These are phyloP conservation scores for Patellifolia procumbens DNA, from an alignment of 179 eudicot species.

Conservation along the genomic window DNA sequence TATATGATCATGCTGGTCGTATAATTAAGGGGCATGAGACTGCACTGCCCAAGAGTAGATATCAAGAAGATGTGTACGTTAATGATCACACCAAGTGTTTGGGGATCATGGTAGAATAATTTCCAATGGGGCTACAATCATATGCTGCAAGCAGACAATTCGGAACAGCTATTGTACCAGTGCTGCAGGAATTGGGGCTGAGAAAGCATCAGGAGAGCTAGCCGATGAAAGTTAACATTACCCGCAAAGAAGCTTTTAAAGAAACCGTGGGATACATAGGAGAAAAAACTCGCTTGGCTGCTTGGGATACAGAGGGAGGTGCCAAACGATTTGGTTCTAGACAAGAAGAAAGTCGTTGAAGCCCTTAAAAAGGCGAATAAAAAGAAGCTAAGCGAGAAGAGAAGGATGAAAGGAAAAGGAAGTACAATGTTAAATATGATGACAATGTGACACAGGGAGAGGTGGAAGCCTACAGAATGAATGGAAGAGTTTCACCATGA, in stretches of 20 bases:
- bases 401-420: constrained; percentile 80
- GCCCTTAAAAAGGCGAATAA: constrained; percentile 62
- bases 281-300: constrained; percentile 67
- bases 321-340: constrained; percentile 82
- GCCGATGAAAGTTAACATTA: constrained; percentile 93
- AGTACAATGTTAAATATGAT: constrained; percentile 77
- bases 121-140: constrained; percentile 96
- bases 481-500: constrained; percentile 79
- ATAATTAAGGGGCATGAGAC: constrained; percentile 80
- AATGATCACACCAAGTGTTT: constrained; percentile 81
- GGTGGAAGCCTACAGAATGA: constrained; percentile 94
- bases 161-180: constrained; percentile 93
- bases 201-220: constrained; percentile 81
- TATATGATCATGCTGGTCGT: constrained; percentile 91
- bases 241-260: constrained; percentile 88
- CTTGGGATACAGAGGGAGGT: constrained; percentile 93
- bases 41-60: constrained; percentile 77
- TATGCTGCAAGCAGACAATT: constrained; percentile 74
- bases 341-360: constrained; percentile 67
- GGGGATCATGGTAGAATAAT: constrained; percentile 97
- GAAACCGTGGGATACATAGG: constrained; percentile 55
- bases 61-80: constrained; percentile 75
- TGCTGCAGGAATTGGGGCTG: constrained; percentile 95
- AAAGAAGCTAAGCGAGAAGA: constrained; percentile 75
- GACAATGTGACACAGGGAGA: constrained; percentile 80